These are phyloP conservation scores for Botrytis deweyae DNA, from an alignment of 2,329 filamentous ascomycete species.

Conservation along the genomic window DNA sequence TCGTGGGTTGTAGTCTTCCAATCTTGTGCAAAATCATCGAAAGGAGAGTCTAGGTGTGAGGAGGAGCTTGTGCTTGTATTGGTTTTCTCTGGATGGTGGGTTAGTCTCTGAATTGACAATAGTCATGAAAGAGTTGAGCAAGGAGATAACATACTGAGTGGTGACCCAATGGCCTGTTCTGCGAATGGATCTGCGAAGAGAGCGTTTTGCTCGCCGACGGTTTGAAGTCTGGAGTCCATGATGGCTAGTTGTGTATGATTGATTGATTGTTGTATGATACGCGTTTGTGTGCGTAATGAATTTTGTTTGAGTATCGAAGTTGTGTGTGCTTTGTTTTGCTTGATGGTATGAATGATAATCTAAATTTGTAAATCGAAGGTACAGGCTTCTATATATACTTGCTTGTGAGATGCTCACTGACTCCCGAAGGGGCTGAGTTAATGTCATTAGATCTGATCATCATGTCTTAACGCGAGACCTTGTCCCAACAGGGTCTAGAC, in stretches of 20 bases:
- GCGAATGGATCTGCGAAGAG: neutral
- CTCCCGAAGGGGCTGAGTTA: neutral
- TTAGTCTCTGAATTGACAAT: neutral
- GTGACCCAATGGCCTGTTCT: neutral
- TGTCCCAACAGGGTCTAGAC: slow-evolving; percentile 9
- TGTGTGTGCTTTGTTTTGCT: neutral
- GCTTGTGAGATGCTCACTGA: neutral
- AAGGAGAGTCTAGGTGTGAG: slow-evolving; percentile 2
- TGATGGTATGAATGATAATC: neutral
- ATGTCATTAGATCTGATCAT: neutral
- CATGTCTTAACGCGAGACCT: neutral
- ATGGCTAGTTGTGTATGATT: neutral
- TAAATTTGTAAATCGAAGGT: neutral
- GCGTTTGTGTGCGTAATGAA: neutral
- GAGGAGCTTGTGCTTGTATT: neutral
- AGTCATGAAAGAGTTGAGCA: neutral
- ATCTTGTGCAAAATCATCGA: slow-evolving; percentile 22
- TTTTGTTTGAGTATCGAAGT: neutral
- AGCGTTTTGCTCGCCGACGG: neutral
- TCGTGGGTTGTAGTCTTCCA: slow-evolving; percentile 14
- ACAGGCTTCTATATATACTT: neutral
- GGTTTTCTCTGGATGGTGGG: neutral
- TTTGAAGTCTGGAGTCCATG: slow-evolving; percentile 7
- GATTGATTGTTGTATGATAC: neutral
- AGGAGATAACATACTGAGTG: slow-evolving; percentile 4